These are phyloP conservation scores for Gnaphalium uliginosum DNA, from an alignment of 129 eudicot genomes.

Conservation along the genomic window DNA sequence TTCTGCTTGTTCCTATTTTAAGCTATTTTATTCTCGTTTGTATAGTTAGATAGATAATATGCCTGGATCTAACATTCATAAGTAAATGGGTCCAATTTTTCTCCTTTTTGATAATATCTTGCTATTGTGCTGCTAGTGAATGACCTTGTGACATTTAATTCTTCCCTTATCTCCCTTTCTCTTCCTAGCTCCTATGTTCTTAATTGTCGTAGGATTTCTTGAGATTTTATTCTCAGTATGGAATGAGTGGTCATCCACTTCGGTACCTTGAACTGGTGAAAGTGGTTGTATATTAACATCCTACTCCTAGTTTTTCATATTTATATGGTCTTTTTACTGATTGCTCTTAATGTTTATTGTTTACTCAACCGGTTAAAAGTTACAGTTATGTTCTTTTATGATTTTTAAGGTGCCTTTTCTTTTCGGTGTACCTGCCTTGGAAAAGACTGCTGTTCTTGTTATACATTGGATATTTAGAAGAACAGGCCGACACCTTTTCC, in stretches of 20 bases:
- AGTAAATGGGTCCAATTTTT: neutral
- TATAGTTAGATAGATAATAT: neutral
- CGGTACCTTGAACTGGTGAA: slow-evolving; percentile 4
- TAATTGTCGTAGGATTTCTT: neutral
- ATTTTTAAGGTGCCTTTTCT: slow-evolving; percentile 83
- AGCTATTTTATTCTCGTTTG: neutral
- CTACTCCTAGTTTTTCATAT: too few species aligned
- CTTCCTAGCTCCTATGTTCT: neutral
- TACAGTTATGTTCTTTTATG: slow-evolving; percentile 11
- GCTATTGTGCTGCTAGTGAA: neutral
- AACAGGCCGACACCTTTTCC: slow-evolving; percentile 95
- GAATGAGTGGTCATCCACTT: neutral
- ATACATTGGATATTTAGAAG: slow-evolving; percentile 92
- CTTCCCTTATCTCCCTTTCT: slow-evolving; percentile 3
- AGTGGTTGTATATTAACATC: too few species aligned
- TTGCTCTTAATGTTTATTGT: slow-evolving; percentile 8
- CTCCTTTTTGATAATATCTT: neutral
- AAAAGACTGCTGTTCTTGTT: slow-evolving; percentile 69
- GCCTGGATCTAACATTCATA: neutral
- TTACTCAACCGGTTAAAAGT: neutral
- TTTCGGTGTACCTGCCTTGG: slow-evolving; percentile 82
- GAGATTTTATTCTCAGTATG: neutral
- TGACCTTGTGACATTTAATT: slow-evolving; percentile 14
- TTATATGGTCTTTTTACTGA: neutral
- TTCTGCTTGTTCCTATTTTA: neutral